Evolutionary conservation across 73 alveolate genomes (phyloP), one percentile per base, ranked within the genome.

Genomic region (Breviolum minutum): DNA sequence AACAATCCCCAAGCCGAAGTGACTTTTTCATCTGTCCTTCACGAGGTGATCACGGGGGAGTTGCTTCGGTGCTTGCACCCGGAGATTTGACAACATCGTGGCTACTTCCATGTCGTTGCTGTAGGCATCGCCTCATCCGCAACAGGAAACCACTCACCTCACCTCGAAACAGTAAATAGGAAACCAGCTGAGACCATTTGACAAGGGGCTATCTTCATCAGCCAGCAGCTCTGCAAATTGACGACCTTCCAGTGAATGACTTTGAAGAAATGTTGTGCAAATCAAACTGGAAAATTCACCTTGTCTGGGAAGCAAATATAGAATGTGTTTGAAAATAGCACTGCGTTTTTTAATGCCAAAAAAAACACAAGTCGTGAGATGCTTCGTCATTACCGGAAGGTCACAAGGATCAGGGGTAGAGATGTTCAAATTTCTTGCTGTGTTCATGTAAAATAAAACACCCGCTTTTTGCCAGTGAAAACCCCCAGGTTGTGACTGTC

Each of bases 101-200:
- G 98, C 98, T 80, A 92, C 68, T 89, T 92, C 98, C 90, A 92
- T 92, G 90, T 92, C 98, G 80, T 92, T 92, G 98, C 98, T 92
- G 98, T 54, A 76, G 12, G 97, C 97, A 26, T 92, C 98, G 29
- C 97, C 97, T 89, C 32, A 30, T 5, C 16, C 20, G 54, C 14
- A 24, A 16, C 79, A 16, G 26, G 26, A 24, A 16, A 16, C n/a
- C n/a, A n/a, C n/a, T n/a, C 26, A 16, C 79, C 26, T 69, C 84
- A 40, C 84, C 14, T 27, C 27, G 14, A 16, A 22, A 54, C 40
- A 40, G 54, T 3, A 40, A 40, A 40, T 3, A 40, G 54, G 54
- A 40, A 73, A 24, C 40, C 83, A 10, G 12, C 83, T 9, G 30
- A 17, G 10, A 32, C 17, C 10, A 9, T 54, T 26, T 22, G 92